Evolutionary conservation across 148 eudicot genomes (phyloP), one percentile per base, ranked within the genome.

Genomic region (Camellia sinensis): DNA sequence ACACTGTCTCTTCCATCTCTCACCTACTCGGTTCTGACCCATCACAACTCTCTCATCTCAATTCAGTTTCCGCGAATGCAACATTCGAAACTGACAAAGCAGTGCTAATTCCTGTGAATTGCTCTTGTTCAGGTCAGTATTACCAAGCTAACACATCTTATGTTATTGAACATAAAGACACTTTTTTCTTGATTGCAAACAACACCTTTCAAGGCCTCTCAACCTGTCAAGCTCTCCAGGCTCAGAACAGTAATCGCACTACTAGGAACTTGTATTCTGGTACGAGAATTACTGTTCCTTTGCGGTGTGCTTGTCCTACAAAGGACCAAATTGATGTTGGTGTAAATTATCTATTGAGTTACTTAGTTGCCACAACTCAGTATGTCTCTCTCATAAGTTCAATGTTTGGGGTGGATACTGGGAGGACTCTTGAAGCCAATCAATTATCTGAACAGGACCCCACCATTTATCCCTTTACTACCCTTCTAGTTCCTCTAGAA

Each of bases 301-400:
- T 96, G 7, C 88, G 98, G 75, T 96, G 99, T 81, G 98, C 95
- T 63, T 96, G 99, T 84, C 99, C 98, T 57, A 96, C 98, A 1
- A 83, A 71, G 78, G 86, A 77, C 17, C 99, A 96, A 70, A 81
- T 68, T 50, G 84, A 79, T 15, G 59, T 43, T 43, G 98, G 98
- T 63, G 85, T 90, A 3, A 91, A 79, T 76, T 96, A 91, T 80
- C 82, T 96, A 6, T 80, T 93, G 86, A 92, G 88, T 87, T 96
- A 87, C 84, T 82, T 91, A 0, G 45, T 92, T 41, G 44, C 86
- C 50, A 29, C 57, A 2, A 82, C 82, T 13, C 77, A 93, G 54
- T 18, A 3, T 57, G 79, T 90, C 62, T 60, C 70, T 0, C 37
- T n/a, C 59, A 90, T 94, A 56, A 82, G 86, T n/a, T 56, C 41